Conservation (phyloP, 2,329 filamentous ascomycete species). For the Xylaria sp. region DNA sequence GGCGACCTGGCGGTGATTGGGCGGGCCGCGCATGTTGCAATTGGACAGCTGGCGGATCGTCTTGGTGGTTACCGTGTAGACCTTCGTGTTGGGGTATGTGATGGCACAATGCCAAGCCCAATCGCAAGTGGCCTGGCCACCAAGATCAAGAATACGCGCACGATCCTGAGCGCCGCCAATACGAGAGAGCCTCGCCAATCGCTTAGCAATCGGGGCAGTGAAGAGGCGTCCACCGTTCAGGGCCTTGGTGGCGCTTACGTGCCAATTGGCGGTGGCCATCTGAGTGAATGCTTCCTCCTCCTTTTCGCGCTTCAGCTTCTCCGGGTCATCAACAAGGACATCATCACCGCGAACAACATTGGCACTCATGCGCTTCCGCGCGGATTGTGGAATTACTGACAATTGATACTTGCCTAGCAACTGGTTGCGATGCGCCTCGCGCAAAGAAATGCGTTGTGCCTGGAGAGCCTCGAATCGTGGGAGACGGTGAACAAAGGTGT, state of each 20-base stretch:
- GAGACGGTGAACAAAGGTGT: constrained; percentile 86
- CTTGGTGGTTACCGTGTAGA: constrained; percentile 88
- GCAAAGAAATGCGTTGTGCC: constrained; percentile 79
- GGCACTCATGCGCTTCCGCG: constrained; percentile 76
- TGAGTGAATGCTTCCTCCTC: constrained; percentile 84
- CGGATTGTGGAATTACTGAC: constrained; percentile 73
- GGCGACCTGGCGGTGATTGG: constrained; percentile 86
- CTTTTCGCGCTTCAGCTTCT: constrained; percentile 74
- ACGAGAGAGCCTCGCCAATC: constrained; percentile 65
- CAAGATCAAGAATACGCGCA: constrained; percentile 81
- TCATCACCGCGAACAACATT: constrained; percentile 80
- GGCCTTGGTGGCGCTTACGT: constrained; percentile 69
- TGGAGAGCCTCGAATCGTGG: constrained; percentile 91
- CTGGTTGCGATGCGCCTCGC: constrained; percentile 79
- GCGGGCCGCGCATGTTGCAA: constrained; percentile 81
- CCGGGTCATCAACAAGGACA: constrained; percentile 69
- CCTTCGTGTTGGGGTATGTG: constrained; percentile 84
- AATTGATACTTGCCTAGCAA: constrained; percentile 88
- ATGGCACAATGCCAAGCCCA: constrained; percentile 96
- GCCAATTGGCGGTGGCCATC: constrained; percentile 70
- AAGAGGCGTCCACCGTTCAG: constrained; percentile 74
- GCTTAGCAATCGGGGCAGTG: constrained; percentile 71
- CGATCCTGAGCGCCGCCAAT: constrained; percentile 63
- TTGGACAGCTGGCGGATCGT: constrained; percentile 76
- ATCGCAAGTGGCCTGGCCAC: constrained; percentile 84